Evolutionary conservation across 331 rosid genomes (phyloP), one percentile per base, ranked within the genome.

Genomic region (Saraca asoca): DNA sequence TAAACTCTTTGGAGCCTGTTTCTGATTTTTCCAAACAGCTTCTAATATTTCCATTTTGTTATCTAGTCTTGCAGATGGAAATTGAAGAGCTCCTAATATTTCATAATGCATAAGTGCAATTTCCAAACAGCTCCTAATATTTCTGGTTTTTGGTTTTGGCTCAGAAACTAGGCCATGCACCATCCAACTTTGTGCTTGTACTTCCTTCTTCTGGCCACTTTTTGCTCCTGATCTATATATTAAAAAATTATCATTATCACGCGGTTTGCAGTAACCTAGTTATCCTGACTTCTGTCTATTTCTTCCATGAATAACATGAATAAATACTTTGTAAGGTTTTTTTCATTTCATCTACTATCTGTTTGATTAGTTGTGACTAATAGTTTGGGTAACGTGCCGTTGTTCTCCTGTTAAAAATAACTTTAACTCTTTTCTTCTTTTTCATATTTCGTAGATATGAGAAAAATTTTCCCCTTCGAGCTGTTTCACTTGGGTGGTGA

Each of bases 401-500:
- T 57, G n/a, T 11, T 24, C 62, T 9, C 54, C 62, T 42, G 67
- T 43, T 69, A 14, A 7, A 10, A 68, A 42, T 7, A 7, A 2
- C 7, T 37, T 50, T 71, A 33, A 51, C 43, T 38, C 55, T 51
- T 63, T 62, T 20, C 34, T 63, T 18, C 33, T 14, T 18, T 56
- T 42, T 58, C 41, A 57, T 14, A 54, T 60, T 78, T n/a, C n/a
- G 54, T 89, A 94, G 99, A 90, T 83, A 65, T 94, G 89, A 88
- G 97, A 80, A 86, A 80, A 68, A 85, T 90, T 63, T 94, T 94
- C 81, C 97, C 96, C 52, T 94, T 94, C 19, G 97, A 90, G 85
- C 89, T 94, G 42, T 88, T 93, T 83, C 99, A 94, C 88, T 82
- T 94, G 87, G 99, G 99, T 24, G 99, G 99, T 58, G 99, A 94